Conservation (phyloP, 768 basidiomycete species). For the Auricularia sp. region DNA sequence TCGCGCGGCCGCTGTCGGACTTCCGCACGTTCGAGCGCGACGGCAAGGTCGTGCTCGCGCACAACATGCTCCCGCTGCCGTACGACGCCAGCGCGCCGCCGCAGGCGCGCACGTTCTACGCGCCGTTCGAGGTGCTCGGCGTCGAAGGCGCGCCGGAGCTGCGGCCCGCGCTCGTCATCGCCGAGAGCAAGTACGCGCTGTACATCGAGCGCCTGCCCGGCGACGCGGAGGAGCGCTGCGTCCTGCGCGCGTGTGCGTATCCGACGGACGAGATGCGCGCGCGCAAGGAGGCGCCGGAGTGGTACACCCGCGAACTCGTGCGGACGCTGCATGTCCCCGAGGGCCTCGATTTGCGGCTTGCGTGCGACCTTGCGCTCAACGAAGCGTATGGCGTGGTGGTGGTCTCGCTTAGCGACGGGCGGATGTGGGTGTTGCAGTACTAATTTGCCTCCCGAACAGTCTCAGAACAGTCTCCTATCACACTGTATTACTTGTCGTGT, state of each 20-base stretch:
- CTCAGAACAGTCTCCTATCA: no score
- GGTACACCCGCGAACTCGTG: neutral
- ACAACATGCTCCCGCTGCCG: neutral
- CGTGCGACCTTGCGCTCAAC: neutral
- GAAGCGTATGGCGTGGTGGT: neutral
- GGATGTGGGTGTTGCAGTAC: neutral
- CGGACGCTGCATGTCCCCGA: neutral
- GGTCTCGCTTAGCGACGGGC: neutral
- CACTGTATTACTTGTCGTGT: no score
- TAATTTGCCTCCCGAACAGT: neutral
- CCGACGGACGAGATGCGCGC: neutral
- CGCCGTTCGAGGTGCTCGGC: neutral
- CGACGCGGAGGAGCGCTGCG: neutral
- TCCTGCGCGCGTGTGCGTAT: neutral
- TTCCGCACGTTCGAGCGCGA: neutral
- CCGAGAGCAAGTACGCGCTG: neutral
- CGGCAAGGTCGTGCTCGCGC: neutral
- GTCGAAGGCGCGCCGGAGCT: neutral
- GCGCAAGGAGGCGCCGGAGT: neutral
- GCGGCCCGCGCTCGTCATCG: neutral
- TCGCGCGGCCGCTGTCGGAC: neutral
- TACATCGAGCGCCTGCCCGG: neutral
- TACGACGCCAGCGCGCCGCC: neutral
- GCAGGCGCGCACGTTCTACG: neutral
- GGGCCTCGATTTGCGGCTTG: neutral